Conservation (phyloP, 805 yeast species). For the Clavispora vitiphila region DNA sequence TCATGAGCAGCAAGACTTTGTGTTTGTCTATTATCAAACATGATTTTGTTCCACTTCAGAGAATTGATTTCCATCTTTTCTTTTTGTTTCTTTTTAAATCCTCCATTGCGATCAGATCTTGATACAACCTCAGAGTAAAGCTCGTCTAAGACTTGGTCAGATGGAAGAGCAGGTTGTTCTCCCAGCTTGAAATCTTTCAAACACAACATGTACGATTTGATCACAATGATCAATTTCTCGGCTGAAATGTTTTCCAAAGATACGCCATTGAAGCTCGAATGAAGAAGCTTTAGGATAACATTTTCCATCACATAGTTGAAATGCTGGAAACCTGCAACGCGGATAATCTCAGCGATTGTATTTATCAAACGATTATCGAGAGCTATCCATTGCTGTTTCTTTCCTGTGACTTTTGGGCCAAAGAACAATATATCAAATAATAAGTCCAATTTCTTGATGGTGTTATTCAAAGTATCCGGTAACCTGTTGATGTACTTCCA, state of each 20-base stretch:
- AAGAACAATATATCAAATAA: conserved; percentile 56
- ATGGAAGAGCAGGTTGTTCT: conserved; percentile 71
- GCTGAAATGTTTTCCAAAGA: conserved; percentile 58
- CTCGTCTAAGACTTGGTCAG: conserved; percentile 38
- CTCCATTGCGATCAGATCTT: background rate
- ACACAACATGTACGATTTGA: conserved; percentile 68
- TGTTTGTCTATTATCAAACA: conserved; percentile 37
- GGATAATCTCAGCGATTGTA: conserved; percentile 66
- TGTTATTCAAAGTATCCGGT: conserved; percentile 83
- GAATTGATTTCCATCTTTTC: conserved; percentile 5
- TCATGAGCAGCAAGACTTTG: conserved; percentile 58
- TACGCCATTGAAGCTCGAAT: conserved; percentile 52
- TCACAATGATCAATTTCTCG: conserved; percentile 66
- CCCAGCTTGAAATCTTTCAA: conserved; percentile 54
- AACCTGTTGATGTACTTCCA: conserved; percentile 91
- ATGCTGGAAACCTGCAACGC: conserved; percentile 74
- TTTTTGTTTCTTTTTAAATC: conserved; percentile 7
- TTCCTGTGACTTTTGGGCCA: conserved; percentile 31
- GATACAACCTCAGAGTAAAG: background rate
- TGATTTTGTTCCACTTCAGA: conserved; percentile 25
- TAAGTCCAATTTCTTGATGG: conserved; percentile 69
- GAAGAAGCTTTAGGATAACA: conserved; percentile 65
- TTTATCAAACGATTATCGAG: conserved; percentile 57
- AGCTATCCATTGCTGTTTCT: conserved; percentile 73
- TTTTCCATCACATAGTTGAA: conserved; percentile 77